Conservation (phyloP, 495 filamentous ascomycete genomes). For the Hypomontagnella monticulosa region DNA sequence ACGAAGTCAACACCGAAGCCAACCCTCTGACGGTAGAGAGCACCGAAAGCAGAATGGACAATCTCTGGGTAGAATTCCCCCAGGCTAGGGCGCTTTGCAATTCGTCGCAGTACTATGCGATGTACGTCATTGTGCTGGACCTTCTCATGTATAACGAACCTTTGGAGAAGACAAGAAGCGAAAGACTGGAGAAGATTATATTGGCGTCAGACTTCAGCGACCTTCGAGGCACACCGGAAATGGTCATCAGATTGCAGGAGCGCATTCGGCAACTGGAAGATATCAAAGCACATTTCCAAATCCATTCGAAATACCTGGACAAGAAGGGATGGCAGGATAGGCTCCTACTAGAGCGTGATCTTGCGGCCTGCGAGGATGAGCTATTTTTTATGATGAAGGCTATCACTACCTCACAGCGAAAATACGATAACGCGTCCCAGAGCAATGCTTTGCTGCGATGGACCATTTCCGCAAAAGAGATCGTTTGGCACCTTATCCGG, state of each 20-base stretch:
- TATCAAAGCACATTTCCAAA: conserved; percentile 95
- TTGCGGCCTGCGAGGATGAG: conserved; percentile 92
- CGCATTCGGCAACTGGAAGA: conserved; percentile 94
- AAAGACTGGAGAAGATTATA: conserved; percentile 97
- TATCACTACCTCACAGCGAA: conserved; percentile 93
- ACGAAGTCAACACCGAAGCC: conserved; percentile 76
- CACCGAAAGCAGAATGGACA: conserved; percentile 84
- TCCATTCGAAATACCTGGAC: conserved; percentile 88
- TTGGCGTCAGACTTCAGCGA: conserved; percentile 99
- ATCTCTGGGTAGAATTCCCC: conserved; percentile 96
- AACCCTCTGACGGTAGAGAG: conserved; percentile 58
- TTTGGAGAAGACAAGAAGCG: conserved; percentile 91
- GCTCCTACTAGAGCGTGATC: conserved; percentile 83
- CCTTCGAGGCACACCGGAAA: conserved; percentile 89
- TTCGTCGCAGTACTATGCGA: conserved; percentile 93
- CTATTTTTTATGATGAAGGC: conserved; percentile 99
- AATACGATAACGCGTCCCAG: conserved; percentile 74
- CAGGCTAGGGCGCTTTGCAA: conserved; percentile 92
- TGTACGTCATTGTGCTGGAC: conserved; percentile 97
- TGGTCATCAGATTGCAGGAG: conserved; percentile 90
- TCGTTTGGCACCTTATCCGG: conserved; percentile 95
- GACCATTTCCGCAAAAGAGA: conserved; percentile 89
- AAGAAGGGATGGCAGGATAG: conserved; percentile 91
- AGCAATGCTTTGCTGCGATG: conserved; percentile 84
- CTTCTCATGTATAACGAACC: conserved; percentile 95